Evolutionary conservation across 352 stramenopile species (phyloP), one percentile per base, ranked within the genome.

Genomic region (Phytophthora tubulina): DNA sequence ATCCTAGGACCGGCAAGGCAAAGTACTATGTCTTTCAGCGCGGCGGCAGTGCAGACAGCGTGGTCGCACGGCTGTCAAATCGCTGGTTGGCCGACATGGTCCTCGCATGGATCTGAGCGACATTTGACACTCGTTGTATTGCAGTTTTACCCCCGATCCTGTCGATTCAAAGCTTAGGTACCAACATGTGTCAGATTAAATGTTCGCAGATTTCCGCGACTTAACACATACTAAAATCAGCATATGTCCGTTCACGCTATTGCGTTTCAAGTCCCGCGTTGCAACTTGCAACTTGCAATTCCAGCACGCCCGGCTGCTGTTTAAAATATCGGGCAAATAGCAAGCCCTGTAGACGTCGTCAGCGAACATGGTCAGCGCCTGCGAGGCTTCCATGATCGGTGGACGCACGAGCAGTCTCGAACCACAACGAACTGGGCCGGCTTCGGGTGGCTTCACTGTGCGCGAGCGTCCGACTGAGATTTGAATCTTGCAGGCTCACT

Each of bases 151-250:
- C 15, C 39, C 39, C 39, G 13, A 15, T 46, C 17, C 2, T 46
- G 39, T 46, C 39, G n/a, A 31, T 3, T 50, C 27, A 59, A 41
- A 59, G 36, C 21, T 67, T 67, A 54, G 49, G 6, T n/a, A 51
- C n/a, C 60, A 67, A 60, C 60, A 17, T 60, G n/a, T 67, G 59
- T 36, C 49, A 10, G 4, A 50, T 51, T 39, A 67, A 56, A 53
- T 59, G 48, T 39, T 67, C 21, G 41, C 10, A 7, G 41, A 32
- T 51, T 62, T 41, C 7, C 27, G 15, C 38, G 54, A 41, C 54
- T 62, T 62, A 50, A 62, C 39, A 57, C 15, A 50, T 17, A 50
- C 17, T 6, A 27, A 27, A 27, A 27, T 27, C 21, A 27, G 21
- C 21, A 27, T 27, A 27, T 27, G 21, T 9, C 44, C 44, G 44